Evolutionary conservation across 768 basidiomycete species (phyloP), one percentile per base, ranked within the genome.

Genomic region (Melanogaster broomeanus): DNA sequence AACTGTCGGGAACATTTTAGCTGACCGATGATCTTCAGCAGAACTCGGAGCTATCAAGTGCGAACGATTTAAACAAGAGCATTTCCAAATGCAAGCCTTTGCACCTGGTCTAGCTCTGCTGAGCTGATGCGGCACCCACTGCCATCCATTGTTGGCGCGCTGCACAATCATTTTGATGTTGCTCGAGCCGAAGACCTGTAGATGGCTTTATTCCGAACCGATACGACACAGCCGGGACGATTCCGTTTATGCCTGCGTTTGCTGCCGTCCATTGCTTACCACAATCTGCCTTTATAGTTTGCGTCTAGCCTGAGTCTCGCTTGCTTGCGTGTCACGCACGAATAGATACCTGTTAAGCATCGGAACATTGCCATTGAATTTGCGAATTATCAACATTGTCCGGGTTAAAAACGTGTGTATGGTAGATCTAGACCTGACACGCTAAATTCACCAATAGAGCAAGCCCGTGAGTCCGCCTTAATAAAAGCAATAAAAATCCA

Each of bases 351-450:
- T 37, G 11, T n/a, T n/a, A n/a, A n/a, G n/a, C 16, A 34, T 34
- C 33, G 12, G 33, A 34, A 16, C 8, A 7, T 19, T 37, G 35
- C 18, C n/a, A 42, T 6, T n/a, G 2, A 22, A 12, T 21, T n/a
- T 19, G 7, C 42, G 19, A 46, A 47, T 56, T 42, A 48, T 18
- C 47, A 52, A 49, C 45, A 45, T 41, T 12, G 18, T 49, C 27
- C 16, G 47, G 43, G 37, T 52, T 49, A 24, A 28, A 49, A 42
- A 25, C 13, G 19, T 22, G 28, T 16, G 11, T 15, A 35, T 22
- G 42, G 42, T 35, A 53, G 21, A 39, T 48, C 49, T 34, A 24
- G 34, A 30, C 19, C n/a, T 27, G 46, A 43, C 27, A 38, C 25
- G 22, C 39, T 33, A 12, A 31, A 60, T 47, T 47, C 52, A 45